phyloP scores from a whole-genome alignment of 352 stramenopile genomes.

The Phytophthora chlamydospora region DNA sequence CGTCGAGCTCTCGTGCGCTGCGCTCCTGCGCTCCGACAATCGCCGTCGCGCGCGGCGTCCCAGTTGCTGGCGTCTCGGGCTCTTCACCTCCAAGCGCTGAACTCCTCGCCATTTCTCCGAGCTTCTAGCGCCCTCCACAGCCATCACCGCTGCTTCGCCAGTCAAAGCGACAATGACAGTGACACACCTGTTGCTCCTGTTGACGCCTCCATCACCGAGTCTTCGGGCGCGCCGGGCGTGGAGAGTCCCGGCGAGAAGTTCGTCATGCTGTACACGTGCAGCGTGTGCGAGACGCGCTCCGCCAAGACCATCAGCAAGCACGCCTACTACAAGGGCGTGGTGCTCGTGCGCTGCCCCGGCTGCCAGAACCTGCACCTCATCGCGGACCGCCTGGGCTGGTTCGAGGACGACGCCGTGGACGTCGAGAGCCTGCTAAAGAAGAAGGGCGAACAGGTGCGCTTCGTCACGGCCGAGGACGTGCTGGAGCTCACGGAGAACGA shows the following conservation, averaged over 20 bases:
- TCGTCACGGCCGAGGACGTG: constrained; percentile 80
- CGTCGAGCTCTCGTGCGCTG: constrained; percentile 31
- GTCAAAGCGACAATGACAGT: constrained; percentile 15
- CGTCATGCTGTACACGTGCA: constrained; percentile 98
- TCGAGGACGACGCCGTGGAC: constrained; percentile 91
- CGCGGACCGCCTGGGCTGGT: constrained; percentile 94
- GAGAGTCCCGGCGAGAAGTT: constrained; percentile 93
- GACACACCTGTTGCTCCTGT: background rate
- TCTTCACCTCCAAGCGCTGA: background rate
- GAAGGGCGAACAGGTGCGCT: constrained; percentile 76
- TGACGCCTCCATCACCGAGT: constrained; percentile 11
- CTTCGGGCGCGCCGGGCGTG: constrained; percentile 54
- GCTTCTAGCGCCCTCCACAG: background rate
- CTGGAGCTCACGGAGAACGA: constrained; percentile 85
- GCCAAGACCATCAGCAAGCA: constrained; percentile 98
- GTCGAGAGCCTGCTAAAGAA: constrained; percentile 84
- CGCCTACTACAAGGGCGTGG: constrained; percentile 97
- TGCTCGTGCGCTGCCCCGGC: constrained; percentile 96
- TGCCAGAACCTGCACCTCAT: constrained; percentile 99
- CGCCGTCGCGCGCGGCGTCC: constrained; percentile 2
- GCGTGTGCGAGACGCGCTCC: constrained; percentile 96
- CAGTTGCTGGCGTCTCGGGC: constrained; percentile 6
- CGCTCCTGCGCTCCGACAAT: constrained; percentile 13
- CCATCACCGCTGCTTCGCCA: constrained; percentile 25
- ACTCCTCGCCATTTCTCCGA: background rate